Evolutionary conservation across 306 rosid species (phyloP).

Genomic region (Pyrus bretschneideri): DNA sequence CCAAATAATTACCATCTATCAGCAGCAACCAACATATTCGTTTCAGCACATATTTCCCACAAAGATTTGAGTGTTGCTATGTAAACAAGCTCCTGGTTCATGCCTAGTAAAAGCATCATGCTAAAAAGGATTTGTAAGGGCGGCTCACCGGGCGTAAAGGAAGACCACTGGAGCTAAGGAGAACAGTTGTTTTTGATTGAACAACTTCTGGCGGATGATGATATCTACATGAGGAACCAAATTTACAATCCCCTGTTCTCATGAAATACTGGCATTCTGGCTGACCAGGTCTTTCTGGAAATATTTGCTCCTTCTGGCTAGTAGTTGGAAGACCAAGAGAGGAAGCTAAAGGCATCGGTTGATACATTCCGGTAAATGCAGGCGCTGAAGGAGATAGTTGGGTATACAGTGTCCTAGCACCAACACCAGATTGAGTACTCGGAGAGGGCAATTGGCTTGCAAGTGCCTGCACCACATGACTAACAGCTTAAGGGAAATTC

Average conservation of each 20-base stretch:
- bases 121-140: conserved; percentile 21
- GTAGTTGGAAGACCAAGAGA: conserved; percentile 49
- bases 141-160: conserved; percentile 87
- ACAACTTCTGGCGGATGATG: conserved; percentile 78
- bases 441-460: conserved; percentile 63
- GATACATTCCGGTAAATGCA: conserved; percentile 54
- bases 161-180: conserved; percentile 68
- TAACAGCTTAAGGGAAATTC: conserved; percentile 25
- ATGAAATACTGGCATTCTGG: conserved; percentile 81
- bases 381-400: conserved; percentile 52
- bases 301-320: conserved; percentile 64
- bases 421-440: conserved; percentile 48
- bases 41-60: background rate
- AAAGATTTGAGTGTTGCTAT: background rate
- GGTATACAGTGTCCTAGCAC: conserved; percentile 51
- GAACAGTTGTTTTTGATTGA: conserved; percentile 44
- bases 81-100: background rate
- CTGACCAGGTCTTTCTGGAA: conserved; percentile 94
- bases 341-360: conserved; percentile 39
- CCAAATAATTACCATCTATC: background rate
- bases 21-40: background rate
- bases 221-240: conserved; percentile 92
- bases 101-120: conserved; percentile 10
- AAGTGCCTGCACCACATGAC: conserved; percentile 48
- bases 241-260: conserved; percentile 98